These are phyloP conservation scores for Drechslerella dactyloides DNA, from an alignment of 2,329 filamentous ascomycete species.

Conservation along the genomic window DNA sequence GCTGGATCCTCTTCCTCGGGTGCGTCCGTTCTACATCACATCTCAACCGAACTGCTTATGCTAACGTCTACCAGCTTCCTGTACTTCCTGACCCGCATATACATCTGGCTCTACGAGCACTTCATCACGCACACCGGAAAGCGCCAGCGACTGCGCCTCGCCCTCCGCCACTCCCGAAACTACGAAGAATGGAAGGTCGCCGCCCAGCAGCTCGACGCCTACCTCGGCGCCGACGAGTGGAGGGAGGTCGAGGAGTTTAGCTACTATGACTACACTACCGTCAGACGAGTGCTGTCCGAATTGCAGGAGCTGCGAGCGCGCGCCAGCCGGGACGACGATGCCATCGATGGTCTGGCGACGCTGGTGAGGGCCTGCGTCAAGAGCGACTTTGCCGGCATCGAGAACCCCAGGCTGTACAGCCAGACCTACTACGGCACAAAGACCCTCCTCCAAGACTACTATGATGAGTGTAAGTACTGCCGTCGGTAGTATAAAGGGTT, in stretches of 20 bases:
- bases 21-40: slow-evolving; percentile 10
- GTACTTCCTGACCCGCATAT: slow-evolving; percentile 82
- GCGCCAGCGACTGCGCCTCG: slow-evolving; percentile 72
- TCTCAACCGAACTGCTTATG: neutral
- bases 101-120: slow-evolving; percentile 92
- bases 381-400: slow-evolving; percentile 94
- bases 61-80: slow-evolving; percentile 60
- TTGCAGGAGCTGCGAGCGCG: slow-evolving; percentile 68
- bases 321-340: slow-evolving; percentile 65
- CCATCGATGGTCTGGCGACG: slow-evolving; percentile 76
- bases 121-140: slow-evolving; percentile 86
- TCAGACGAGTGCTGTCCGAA: slow-evolving; percentile 77
- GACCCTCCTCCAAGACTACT: slow-evolving; percentile 83
- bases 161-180: slow-evolving; percentile 72
- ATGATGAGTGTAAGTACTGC: slow-evolving; percentile 73
- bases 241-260: slow-evolving; percentile 77
- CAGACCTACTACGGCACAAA: slow-evolving; percentile 99
- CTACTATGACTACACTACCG: slow-evolving; percentile 87
- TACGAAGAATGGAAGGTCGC: slow-evolving; percentile 85
- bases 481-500: neutral
- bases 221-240: slow-evolving; percentile 81
- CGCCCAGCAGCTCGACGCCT: slow-evolving; percentile 78
- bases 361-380: slow-evolving; percentile 91
- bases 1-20: slow-evolving; percentile 77
- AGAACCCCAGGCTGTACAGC: slow-evolving; percentile 92